Conservation (phyloP, 495 filamentous ascomycete species). For the Penicillium arizonense region DNA sequence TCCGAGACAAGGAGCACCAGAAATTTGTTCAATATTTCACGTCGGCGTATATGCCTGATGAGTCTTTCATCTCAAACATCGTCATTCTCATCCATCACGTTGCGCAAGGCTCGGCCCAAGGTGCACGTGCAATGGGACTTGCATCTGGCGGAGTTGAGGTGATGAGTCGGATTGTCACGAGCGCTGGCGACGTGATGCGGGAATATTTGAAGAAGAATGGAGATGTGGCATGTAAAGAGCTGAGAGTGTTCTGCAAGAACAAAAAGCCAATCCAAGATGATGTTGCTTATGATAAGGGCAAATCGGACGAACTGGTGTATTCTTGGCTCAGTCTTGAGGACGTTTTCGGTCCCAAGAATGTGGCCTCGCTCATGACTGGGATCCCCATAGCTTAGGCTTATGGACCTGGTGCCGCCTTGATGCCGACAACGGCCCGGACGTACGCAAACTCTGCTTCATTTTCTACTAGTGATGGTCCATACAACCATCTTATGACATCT, state of each 20-base stretch:
- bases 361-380: slow-evolving; percentile 26
- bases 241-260: slow-evolving; percentile 32
- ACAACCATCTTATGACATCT: no score
- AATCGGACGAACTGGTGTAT: slow-evolving; percentile 5
- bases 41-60: slow-evolving; percentile 25
- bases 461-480: no score
- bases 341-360: slow-evolving; percentile 20
- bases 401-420: slow-evolving; percentile 3
- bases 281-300: slow-evolving; percentile 11
- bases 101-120: slow-evolving; percentile 23
- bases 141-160: slow-evolving; percentile 3
- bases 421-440: no score
- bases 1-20: slow-evolving; percentile 25
- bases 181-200: slow-evolving; percentile 27
- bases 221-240: slow-evolving; percentile 31
- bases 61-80: slow-evolving; percentile 27
- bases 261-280: slow-evolving; percentile 28
- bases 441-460: no score
- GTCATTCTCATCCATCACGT: slow-evolving; percentile 26
- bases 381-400: slow-evolving; percentile 19
- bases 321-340: slow-evolving; percentile 18
- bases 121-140: slow-evolving; percentile 16
- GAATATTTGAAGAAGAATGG: slow-evolving; percentile 30
- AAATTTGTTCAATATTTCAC: slow-evolving; percentile 32
- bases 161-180: slow-evolving; percentile 25